Percentiles rank a stretch among this genome's conserved stretches.
These are phyloP conservation scores for Posidonia oceanica DNA, from an alignment of 116 monocot species.

Conservation along the genomic window DNA sequence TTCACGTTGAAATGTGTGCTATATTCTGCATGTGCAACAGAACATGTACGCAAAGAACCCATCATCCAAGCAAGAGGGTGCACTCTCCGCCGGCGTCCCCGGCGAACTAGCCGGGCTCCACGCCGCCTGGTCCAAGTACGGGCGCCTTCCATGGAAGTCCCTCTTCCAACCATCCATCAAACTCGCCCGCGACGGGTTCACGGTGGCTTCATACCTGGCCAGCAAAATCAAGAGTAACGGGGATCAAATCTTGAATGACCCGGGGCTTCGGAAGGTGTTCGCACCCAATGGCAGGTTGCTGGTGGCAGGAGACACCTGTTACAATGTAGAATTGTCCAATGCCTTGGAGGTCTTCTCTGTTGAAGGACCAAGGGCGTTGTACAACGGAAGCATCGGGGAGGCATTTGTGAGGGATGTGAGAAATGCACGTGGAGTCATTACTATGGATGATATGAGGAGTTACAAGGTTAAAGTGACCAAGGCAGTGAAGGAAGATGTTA, in stretches of 20 bases:
- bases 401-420: constrained; percentile 44
- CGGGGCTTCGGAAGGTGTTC: constrained; percentile 54
- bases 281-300: constrained; percentile 44
- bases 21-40: constrained; percentile 14
- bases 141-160: constrained; percentile 62
- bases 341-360: constrained; percentile 43
- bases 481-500: constrained; percentile 34
- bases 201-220: constrained; percentile 37
- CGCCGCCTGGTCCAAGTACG: constrained; percentile 63
- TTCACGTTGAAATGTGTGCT: no score
- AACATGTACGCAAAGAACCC: constrained; percentile 63
- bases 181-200: constrained; percentile 67
- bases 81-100: constrained; percentile 70
- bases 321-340: constrained; percentile 41
- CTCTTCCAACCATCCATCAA: constrained; percentile 71
- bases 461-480: constrained; percentile 40
- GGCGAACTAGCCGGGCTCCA: constrained; percentile 86
- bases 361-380: constrained; percentile 52
- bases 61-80: constrained; percentile 35
- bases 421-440: constrained; percentile 55
- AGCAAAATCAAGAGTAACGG: constrained; percentile 5
- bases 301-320: constrained; percentile 34
- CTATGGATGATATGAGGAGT: constrained; percentile 60
- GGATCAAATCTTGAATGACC: constrained; percentile 40
- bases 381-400: constrained; percentile 64